Evolutionary conservation across 1,284 basidiomycete genomes (phyloP).

Genomic region (Cronartium quercuum): DNA sequence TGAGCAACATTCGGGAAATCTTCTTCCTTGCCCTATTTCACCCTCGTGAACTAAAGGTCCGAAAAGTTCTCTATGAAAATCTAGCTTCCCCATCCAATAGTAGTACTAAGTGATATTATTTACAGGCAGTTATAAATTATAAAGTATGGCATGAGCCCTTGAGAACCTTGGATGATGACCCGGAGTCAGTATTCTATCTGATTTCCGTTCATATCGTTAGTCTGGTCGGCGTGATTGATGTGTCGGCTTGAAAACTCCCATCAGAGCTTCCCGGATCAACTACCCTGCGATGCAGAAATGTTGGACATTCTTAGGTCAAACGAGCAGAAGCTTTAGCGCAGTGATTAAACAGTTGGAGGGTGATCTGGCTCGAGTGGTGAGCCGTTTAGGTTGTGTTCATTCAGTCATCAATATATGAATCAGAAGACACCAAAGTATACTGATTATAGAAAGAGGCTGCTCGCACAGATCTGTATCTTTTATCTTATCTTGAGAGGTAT

Average conservation of each 20-base stretch:
- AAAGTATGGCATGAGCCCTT: conserved; percentile 35
- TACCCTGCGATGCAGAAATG: conserved; percentile 69
- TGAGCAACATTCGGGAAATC: neutral
- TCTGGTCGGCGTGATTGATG: neutral
- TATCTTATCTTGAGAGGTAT: conserved; percentile 88
- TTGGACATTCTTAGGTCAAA: conserved; percentile 83
- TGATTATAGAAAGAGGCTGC: neutral
- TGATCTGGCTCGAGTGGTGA: conserved; percentile 80
- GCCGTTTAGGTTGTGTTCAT: conserved; percentile 49
- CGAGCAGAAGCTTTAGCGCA: conserved; percentile 81
- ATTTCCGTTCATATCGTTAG: neutral
- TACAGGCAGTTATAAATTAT: conserved; percentile 21
- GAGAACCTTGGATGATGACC: conserved; percentile 11
- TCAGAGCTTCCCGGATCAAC: conserved; percentile 45
- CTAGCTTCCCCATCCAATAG: no score
- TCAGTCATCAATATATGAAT: conserved; percentile 8
- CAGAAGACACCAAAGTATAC: conserved; percentile 9
- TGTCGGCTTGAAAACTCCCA: neutral
- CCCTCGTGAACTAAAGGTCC: conserved; percentile 31
- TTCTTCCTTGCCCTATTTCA: conserved; percentile 8
- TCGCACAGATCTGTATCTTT: conserved; percentile 75
- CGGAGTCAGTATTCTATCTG: conserved; percentile 7
- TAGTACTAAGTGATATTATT: neutral
- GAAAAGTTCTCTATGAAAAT: neutral
- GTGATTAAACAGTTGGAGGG: conserved; percentile 97